Evolutionary conservation across 2,329 filamentous ascomycete genomes (phyloP).

Genomic region (Tolypocladium pustulatum): DNA sequence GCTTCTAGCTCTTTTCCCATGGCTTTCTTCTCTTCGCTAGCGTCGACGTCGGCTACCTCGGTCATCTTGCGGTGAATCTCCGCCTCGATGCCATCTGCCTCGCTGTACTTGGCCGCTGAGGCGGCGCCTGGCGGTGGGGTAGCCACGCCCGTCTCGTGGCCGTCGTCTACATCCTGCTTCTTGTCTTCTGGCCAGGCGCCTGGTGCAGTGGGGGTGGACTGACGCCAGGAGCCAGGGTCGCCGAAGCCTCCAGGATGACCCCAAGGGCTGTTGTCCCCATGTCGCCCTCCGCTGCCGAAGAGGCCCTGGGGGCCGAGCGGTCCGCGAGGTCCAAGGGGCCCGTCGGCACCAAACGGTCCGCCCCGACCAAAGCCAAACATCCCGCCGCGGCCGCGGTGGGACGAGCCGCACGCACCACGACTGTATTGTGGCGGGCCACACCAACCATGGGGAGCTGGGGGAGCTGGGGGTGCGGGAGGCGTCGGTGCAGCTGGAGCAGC

Average conservation of each 20-base stretch:
- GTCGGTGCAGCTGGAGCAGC: not conserved
- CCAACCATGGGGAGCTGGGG: not conserved
- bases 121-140: conserved; percentile 11
- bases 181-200: conserved; percentile 25
- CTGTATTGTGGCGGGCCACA: not conserved
- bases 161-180: conserved; percentile 6
- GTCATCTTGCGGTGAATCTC: conserved; percentile 19
- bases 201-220: conserved; percentile 8
- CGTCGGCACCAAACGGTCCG: not conserved
- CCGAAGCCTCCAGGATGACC: not conserved
- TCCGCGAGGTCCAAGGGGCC: not conserved
- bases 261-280: not conserved
- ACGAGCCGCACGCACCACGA: not conserved
- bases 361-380: not conserved
- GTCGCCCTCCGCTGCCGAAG: not conserved
- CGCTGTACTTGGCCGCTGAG: conserved; percentile 25
- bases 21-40: conserved; percentile 10
- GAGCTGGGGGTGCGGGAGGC: conserved; percentile 1
- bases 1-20: conserved; percentile 25
- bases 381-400: not conserved
- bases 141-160: not conserved
- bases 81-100: conserved; percentile 22
- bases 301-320: not conserved
- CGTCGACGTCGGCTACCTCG: conserved; percentile 12
- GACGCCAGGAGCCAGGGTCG: not conserved